Conservation (phyloP, 768 basidiomycete genomes). For the Leccinum arenicola region DNA sequence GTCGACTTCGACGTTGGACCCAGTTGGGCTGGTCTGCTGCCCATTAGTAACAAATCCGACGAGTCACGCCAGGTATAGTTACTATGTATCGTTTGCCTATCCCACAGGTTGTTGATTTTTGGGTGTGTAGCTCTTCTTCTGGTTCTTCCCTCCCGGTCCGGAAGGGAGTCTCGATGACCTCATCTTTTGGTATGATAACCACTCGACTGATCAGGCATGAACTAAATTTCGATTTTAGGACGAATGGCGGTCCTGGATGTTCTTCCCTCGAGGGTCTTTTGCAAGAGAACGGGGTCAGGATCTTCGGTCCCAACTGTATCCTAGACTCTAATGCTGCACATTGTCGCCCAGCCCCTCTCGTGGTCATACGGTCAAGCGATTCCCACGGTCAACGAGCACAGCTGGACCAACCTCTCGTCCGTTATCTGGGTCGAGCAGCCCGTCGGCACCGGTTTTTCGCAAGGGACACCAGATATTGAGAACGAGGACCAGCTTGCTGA, state of each 20-base stretch:
- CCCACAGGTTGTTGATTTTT: not conserved
- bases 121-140: constrained; percentile 63
- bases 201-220: not conserved
- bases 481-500: constrained; percentile 59
- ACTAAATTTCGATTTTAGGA: constrained; percentile 40
- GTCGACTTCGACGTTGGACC: constrained; percentile 74
- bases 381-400: constrained; percentile 61
- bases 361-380: constrained; percentile 64
- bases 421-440: constrained; percentile 80
- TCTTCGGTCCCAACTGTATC: constrained; percentile 17
- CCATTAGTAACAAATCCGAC: constrained; percentile 56
- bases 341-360: constrained; percentile 50
- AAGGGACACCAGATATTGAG: constrained; percentile 61
- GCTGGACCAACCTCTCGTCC: constrained; percentile 80
- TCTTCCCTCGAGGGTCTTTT: constrained; percentile 69
- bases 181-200: constrained; percentile 58
- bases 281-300: constrained; percentile 70
- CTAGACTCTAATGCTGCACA: constrained; percentile 2
- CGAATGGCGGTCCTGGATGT: constrained; percentile 77
- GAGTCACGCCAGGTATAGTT: constrained; percentile 62
- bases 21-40: constrained; percentile 72
- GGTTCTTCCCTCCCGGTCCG: constrained; percentile 80
- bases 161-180: constrained; percentile 69
- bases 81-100: too few species aligned
- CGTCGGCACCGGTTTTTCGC: constrained; percentile 76